These are phyloP conservation scores for Pseudohalonectria lignicola DNA, from an alignment of 2,329 filamentous ascomycete genomes.

Conservation along the genomic window DNA sequence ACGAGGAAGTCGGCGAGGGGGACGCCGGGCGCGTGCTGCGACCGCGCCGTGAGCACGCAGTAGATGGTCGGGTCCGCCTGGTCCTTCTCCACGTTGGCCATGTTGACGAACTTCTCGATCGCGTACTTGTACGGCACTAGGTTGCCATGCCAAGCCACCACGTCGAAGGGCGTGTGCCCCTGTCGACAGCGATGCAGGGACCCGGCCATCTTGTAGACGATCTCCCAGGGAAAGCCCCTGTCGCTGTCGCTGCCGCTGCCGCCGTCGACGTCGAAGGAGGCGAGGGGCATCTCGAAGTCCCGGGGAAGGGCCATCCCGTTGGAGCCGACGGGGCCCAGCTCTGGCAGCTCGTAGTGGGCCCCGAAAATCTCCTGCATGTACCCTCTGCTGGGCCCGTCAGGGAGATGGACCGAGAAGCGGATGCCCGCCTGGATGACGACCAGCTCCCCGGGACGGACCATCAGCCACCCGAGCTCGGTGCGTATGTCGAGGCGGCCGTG, in stretches of 20 bases:
- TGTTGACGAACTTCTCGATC: slow-evolving; percentile 43
- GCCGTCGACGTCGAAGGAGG: slow-evolving; percentile 43
- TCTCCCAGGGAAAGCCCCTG: too few relatives aligned
- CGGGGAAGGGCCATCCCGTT: slow-evolving; percentile 55
- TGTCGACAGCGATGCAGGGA: slow-evolving; percentile 50
- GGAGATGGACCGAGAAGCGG: slow-evolving; percentile 48
- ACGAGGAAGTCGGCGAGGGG: slow-evolving; percentile 54
- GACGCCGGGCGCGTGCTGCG: slow-evolving; percentile 37
- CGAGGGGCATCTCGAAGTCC: slow-evolving; percentile 54
- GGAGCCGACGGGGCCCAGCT: slow-evolving; percentile 54
- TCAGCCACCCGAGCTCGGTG: slow-evolving; percentile 46
- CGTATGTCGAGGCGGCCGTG: slow-evolving; percentile 55
- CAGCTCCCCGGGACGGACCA: slow-evolving; percentile 55
- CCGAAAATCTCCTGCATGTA: slow-evolving; percentile 54
- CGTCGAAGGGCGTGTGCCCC: slow-evolving; percentile 57
- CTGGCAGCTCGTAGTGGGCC: slow-evolving; percentile 52
- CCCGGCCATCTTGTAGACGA: slow-evolving; percentile 52
- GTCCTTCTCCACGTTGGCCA: slow-evolving; percentile 47
- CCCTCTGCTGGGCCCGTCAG: neutral
- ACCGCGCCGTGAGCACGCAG: slow-evolving; percentile 51
- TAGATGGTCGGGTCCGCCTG: slow-evolving; percentile 58
- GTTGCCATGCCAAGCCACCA: slow-evolving; percentile 58
- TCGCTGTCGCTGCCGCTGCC: too few relatives aligned
- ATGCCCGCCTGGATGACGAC: slow-evolving; percentile 55
- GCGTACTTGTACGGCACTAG: slow-evolving; percentile 51